Conservation (phyloP, 192 early-diverging fungal genomes). For the Backusella sp. region DNA sequence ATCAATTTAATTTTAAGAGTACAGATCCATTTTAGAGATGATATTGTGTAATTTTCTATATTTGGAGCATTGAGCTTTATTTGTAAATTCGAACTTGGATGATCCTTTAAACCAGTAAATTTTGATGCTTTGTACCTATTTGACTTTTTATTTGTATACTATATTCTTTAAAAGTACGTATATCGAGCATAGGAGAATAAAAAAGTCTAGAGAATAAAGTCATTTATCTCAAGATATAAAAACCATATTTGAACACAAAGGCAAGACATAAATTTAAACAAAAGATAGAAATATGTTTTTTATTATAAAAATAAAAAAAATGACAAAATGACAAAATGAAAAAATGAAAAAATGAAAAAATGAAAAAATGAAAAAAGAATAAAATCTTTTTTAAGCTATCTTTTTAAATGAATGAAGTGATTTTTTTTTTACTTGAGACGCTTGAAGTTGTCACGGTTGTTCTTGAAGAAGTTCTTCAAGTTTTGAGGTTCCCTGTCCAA, state of each 20-base stretch:
- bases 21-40: background rate
- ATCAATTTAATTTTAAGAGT: too few species aligned
- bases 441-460: slow-evolving; percentile 17
- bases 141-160: too few species aligned
- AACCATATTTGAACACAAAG: background rate
- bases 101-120: too few species aligned
- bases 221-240: too few species aligned
- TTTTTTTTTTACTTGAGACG: slow-evolving; percentile 2
- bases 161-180: too few species aligned
- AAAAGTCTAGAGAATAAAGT: too few species aligned
- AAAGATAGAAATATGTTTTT: slow-evolving; percentile 3
- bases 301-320: background rate
- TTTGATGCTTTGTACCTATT: too few species aligned
- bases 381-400: background rate
- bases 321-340: background rate
- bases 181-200: too few species aligned
- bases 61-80: background rate
- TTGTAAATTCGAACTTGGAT: too few species aligned
- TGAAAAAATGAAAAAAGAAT: background rate
- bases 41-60: background rate
- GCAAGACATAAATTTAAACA: background rate
- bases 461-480: slow-evolving; percentile 7
- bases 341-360: background rate
- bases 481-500: slow-evolving; percentile 13
- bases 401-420: background rate